Evolutionary conservation across 1,284 basidiomycete species (phyloP).

Genomic region (Cutaneotrichosporon dermatis): DNA sequence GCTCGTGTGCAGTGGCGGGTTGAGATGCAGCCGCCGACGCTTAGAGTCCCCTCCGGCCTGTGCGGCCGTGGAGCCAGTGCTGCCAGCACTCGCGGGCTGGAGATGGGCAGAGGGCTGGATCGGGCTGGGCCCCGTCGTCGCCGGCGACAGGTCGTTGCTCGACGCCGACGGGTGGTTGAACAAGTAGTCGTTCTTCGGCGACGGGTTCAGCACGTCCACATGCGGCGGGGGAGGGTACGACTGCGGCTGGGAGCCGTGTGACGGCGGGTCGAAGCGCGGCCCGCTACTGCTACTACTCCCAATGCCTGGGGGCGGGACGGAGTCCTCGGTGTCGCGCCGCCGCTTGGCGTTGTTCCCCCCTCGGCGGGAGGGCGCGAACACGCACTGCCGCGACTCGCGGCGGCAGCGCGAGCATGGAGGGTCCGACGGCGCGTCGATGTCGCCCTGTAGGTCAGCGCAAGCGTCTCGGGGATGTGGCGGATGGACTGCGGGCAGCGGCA

Average conservation of each 20-base stretch:
- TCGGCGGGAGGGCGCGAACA: conserved; percentile 45
- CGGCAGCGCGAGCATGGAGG: conserved; percentile 50
- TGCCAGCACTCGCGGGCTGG: background rate
- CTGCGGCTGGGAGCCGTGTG: background rate
- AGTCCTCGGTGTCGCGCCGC: conserved; percentile 16
- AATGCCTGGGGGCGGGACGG: background rate
- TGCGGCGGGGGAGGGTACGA: conserved; percentile 2
- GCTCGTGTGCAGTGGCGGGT: conserved; percentile 32
- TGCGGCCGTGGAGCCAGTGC: background rate
- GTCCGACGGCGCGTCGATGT: conserved; percentile 49
- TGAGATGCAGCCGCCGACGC: conserved; percentile 32
- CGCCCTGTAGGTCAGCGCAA: conserved; percentile 31
- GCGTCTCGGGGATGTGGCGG: no score
- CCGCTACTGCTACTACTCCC: background rate
- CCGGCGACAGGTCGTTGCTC: conserved; percentile 21
- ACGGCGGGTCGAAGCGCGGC: no score
- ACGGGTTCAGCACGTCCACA: conserved; percentile 17
- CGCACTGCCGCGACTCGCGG: conserved; percentile 49
- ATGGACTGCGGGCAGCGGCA: no score
- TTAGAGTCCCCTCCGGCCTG: conserved; percentile 11
- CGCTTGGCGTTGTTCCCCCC: conserved; percentile 43
- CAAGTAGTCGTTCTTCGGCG: conserved; percentile 13
- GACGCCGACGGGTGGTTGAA: conserved; percentile 18
- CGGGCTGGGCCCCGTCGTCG: conserved; percentile 1
- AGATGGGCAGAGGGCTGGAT: background rate